Base-by-base conservation (phyloP, 805 yeast species). In the Nakazawaea molendinolei region DNA sequence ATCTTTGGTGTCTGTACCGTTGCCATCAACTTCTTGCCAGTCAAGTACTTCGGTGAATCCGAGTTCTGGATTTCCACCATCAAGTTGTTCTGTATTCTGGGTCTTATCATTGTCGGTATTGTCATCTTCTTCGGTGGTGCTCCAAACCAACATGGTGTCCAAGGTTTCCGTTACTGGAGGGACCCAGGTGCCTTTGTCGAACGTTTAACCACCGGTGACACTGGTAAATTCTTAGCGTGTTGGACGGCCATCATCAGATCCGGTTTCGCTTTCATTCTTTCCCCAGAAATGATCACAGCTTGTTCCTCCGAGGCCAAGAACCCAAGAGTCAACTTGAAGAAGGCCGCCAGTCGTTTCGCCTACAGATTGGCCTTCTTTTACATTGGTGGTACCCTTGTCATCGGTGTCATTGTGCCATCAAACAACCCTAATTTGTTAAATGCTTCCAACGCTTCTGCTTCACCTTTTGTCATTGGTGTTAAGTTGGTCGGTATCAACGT, bases 401-500 rank as follows among this genome's bases (percentile, higher is more conserved):
- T 61, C 68, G 52, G 80, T 44, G 68, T 75, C 63, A 67, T 76
- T 44, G 82, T 77, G 34, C 80, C 82, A 10, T 73, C 21, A 5
- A 31, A 6, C 22, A 31, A 31, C 17, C 32, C 39, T 6, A 52
- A 50, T 48, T 36, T 36, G 23, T 21, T 36, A 23, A 31, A 56
- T 61, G 29, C 73, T 66, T 41, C 63, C 4, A 70, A 72, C 39
- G 78, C 72, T 31, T 56, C 71, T 19, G 76, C 81, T 1, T 79
- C 86, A n/a, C 86, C 86, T 21, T 79, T 72, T 46, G 83, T 79
- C 38, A 67, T 79, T 51, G 82, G 85, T 23, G 63, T 76, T 36
- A 54, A 65, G 21, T 59, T 59, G 41, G 71, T 66, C 5, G 71
- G 69, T 35, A 67, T 58, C 56, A 65, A 61, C 38, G 76, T 71